These are phyloP conservation scores for Phaeomoniella chlamydospora DNA, from an alignment of 2,329 filamentous ascomycete species.

Conservation along the genomic window DNA sequence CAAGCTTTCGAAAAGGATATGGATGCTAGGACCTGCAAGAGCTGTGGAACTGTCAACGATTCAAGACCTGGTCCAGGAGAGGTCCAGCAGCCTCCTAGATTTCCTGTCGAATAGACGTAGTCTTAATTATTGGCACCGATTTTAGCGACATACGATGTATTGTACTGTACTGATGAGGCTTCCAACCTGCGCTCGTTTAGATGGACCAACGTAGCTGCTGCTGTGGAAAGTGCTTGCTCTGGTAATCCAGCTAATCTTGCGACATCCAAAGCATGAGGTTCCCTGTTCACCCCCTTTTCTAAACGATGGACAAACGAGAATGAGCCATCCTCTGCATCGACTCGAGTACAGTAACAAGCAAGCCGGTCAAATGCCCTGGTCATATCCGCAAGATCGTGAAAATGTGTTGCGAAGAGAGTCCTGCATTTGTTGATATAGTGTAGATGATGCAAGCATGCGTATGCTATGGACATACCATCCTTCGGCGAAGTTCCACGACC, in stretches of 20 bases:
- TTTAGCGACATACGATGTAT: too few species aligned
- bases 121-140: too few species aligned
- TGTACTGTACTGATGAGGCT: too few species aligned
- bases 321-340: constrained; percentile 59
- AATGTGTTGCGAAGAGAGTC: constrained; percentile 87
- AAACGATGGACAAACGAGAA: constrained; percentile 83
- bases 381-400: constrained; percentile 72
- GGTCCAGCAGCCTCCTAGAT: constrained; percentile 24
- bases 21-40: constrained; percentile 57
- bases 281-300: constrained; percentile 65
- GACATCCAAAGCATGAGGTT: constrained; percentile 91
- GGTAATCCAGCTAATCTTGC: constrained; percentile 74
- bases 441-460: constrained; percentile 74
- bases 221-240: constrained; percentile 53
- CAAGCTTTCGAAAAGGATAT: constrained; percentile 61
- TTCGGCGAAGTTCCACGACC: constrained; percentile 87
- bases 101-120: constrained; percentile 14
- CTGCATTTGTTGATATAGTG: constrained; percentile 64
- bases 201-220: constrained; percentile 40
- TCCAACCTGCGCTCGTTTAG: too few species aligned
- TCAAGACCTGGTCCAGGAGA: constrained; percentile 23
- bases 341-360: constrained; percentile 62
- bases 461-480: constrained; percentile 81
- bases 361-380: constrained; percentile 44
- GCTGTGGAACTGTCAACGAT: constrained; percentile 64